Conservation (phyloP, 179 eudicot species). For the Nepenthes alata region DNA sequence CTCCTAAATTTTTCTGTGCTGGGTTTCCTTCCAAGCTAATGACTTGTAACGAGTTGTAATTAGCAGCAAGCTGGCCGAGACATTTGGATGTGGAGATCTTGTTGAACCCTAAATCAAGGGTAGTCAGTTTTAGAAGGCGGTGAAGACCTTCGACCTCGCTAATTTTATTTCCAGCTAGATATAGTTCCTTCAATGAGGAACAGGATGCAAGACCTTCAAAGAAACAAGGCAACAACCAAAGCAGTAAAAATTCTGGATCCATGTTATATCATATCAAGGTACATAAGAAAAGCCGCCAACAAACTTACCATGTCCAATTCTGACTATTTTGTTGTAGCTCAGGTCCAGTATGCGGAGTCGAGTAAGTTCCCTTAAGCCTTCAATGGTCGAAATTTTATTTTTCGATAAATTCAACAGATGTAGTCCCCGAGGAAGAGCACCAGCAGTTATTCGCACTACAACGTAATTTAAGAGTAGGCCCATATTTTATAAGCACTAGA, state of each 20-base stretch:
- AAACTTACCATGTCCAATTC: constrained; percentile 86
- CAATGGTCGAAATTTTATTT: constrained; percentile 71
- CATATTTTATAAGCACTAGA: neutral
- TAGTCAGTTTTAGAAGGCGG: constrained; percentile 67
- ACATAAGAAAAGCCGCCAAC: neutral
- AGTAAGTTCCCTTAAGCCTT: constrained; percentile 84
- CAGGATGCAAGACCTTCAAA: constrained; percentile 71
- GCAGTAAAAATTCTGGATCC: neutral
- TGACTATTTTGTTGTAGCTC: constrained; percentile 75
- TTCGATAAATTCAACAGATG: constrained; percentile 75
- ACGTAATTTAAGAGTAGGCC: neutral
- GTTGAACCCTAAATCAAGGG: constrained; percentile 83
- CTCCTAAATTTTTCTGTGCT: constrained; percentile 86
- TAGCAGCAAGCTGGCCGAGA: constrained; percentile 90
- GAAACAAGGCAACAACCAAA: neutral
- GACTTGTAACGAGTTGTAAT: constrained; percentile 84
- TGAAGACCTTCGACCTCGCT: constrained; percentile 99
- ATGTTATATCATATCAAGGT: no score
- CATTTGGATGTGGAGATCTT: constrained; percentile 76
- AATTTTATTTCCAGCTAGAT: constrained; percentile 92
- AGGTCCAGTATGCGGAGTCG: constrained; percentile 82
- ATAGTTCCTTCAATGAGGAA: constrained; percentile 71
- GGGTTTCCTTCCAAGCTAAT: constrained; percentile 95
- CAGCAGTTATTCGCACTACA: constrained; percentile 77
- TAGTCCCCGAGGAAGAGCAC: constrained; percentile 90